Evolutionary conservation across 371 early-diverging fungal genomes (phyloP), one percentile per base, ranked within the genome.

Genomic region (Conidiobolus incongruus): DNA sequence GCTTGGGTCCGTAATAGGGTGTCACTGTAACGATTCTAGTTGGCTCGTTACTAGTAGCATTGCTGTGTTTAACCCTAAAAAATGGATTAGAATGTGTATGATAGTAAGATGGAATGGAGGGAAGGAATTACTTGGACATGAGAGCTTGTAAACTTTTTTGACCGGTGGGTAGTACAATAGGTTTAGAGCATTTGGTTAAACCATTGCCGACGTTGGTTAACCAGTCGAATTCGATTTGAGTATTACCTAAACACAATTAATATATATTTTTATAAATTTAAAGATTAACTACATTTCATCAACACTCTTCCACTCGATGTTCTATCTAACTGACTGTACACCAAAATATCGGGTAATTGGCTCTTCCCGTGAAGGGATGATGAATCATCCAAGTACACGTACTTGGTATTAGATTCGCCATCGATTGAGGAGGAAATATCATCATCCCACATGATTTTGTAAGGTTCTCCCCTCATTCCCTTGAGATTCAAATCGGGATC

Each of bases 361-460:
- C 75, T 64, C 46, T 69, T 62, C 20, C 61, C 57, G 47, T 62
- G 68, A 16, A 90, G 51, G 0, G 70, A 62, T 0, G 81, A 80
- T 1, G 66, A 63, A 5, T 75, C 73, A 51, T 87, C 84, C 34
- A 90, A 79, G 44, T 66, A 77, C 1, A 68, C 69, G 23, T 70
- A 70, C 41, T 81, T n/a, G n/a, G n/a, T n/a, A n/a, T n/a, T n/a
- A n/a, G n/a, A n/a, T n/a, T n/a, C n/a, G n/a, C n/a, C n/a, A n/a
- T n/a, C n/a, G n/a, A n/a, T n/a, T n/a, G n/a, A n/a, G n/a, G n/a
- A n/a, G n/a, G n/a, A n/a, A n/a, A n/a, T n/a, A n/a, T n/a, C 75
- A 16, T 68, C 63, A 17, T 71, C 60, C 80, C 78, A 81, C 73
- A 90, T 77, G 11, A 88, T 75, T 38, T 68, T 59, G 53, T 91